These are phyloP conservation scores for Lactarius indigo DNA, from an alignment of 768 basidiomycete genomes.

Conservation along the genomic window DNA sequence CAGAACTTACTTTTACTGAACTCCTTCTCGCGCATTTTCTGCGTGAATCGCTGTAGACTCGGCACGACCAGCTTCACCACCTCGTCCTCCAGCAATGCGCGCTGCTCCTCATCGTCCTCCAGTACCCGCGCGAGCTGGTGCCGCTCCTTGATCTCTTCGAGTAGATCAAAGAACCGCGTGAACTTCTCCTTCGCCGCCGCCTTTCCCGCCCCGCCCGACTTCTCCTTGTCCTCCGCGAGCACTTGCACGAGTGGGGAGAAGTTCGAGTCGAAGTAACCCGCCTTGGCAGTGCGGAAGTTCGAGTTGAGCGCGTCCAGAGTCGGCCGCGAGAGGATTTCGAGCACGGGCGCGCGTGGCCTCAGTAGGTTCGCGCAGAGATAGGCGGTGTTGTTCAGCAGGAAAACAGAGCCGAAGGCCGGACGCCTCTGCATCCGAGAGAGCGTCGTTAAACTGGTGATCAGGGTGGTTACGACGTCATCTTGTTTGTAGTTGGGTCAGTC, in stretches of 20 bases:
- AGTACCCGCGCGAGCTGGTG: conserved; percentile 66
- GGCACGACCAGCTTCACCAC: conserved; percentile 75
- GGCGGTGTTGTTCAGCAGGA: conserved; percentile 75
- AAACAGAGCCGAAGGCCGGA: conserved; percentile 67
- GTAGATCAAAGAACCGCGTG: conserved; percentile 72
- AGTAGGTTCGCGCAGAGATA: conserved; percentile 62
- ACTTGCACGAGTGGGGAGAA: conserved; percentile 73
- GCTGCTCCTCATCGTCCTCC: conserved; percentile 63
- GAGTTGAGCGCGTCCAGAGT: conserved; percentile 64
- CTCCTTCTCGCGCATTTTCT: conserved; percentile 74
- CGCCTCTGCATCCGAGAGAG: conserved; percentile 59
- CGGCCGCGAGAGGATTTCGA: conserved; percentile 54
- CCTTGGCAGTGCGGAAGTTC: conserved; percentile 76
- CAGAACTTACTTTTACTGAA: conserved; percentile 70
- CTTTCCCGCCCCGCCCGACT: conserved; percentile 37
- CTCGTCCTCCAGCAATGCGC: conserved; percentile 63
- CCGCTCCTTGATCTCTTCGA: conserved; percentile 76
- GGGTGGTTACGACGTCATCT: conserved; percentile 68
- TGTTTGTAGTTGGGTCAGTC: conserved; percentile 35
- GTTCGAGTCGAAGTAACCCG: conserved; percentile 79
- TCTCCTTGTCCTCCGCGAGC: conserved; percentile 47
- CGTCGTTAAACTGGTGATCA: conserved; percentile 54
- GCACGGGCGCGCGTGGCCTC: conserved; percentile 45
- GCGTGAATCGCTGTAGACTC: conserved; percentile 65
- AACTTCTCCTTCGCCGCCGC: conserved; percentile 77